Evolutionary conservation across 2,329 filamentous ascomycete genomes (phyloP).

Genomic region (Fusarium tricinctum): DNA sequence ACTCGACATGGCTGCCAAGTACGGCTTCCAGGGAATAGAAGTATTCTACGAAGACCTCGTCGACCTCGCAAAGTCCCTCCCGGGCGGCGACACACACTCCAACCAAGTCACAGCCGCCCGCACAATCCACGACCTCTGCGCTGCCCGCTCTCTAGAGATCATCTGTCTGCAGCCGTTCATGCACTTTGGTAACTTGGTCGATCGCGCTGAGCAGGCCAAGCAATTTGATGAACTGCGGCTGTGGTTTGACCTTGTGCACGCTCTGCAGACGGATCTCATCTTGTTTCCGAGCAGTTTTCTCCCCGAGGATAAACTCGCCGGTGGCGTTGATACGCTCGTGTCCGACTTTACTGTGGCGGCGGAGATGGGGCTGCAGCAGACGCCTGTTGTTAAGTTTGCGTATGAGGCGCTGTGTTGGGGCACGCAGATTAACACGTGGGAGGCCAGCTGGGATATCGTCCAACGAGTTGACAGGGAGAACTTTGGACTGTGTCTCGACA

Average conservation of each 20-base stretch:
- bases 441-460: conserved; percentile 78
- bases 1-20: conserved; percentile 74
- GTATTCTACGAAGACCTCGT: conserved; percentile 83
- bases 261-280: conserved; percentile 78
- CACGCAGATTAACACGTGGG: conserved; percentile 79
- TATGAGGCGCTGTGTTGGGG: conserved; percentile 83
- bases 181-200: conserved; percentile 80
- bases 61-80: conserved; percentile 66
- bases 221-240: conserved; percentile 74
- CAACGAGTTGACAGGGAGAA: conserved; percentile 74
- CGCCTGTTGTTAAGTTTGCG: conserved; percentile 73
- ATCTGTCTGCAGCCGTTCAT: conserved; percentile 82
- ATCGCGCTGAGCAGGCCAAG: conserved; percentile 69
- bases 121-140: conserved; percentile 70
- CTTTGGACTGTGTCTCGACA: conserved; percentile 83
- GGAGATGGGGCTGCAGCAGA: conserved; percentile 72
- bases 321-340: conserved; percentile 68
- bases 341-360: conserved; percentile 74
- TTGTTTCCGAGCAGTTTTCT: conserved; percentile 81
- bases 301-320: conserved; percentile 59
- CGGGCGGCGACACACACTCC: conserved; percentile 55
- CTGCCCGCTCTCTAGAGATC: conserved; percentile 65
- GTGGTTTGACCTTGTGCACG: conserved; percentile 77
- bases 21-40: conserved; percentile 79
- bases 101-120: conserved; percentile 71